These are phyloP conservation scores for Mortierella claussenii DNA, from an alignment of 192 early-diverging fungal genomes.

Conservation along the genomic window DNA sequence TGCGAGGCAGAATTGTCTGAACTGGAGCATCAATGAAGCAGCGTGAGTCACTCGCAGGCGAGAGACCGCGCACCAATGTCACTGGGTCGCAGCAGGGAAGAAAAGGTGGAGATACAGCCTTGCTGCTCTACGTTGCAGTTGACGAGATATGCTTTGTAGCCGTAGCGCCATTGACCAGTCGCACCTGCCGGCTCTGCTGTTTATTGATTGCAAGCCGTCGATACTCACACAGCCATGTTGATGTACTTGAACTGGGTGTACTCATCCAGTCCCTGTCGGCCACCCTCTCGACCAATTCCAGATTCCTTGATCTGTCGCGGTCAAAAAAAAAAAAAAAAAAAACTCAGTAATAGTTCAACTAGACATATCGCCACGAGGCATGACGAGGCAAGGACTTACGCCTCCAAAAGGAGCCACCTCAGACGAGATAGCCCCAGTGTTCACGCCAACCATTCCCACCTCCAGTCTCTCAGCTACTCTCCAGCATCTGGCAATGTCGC, in stretches of 20 bases:
- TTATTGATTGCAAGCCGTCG: too few relatives aligned
- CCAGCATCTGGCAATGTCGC: slow-evolving; percentile 78
- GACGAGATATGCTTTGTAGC: too few relatives aligned
- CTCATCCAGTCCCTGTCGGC: slow-evolving; percentile 72
- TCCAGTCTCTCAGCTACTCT: slow-evolving; percentile 87
- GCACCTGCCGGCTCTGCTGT: too few relatives aligned
- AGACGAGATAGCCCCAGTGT: slow-evolving; percentile 70
- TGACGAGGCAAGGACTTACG: slow-evolving; percentile 39
- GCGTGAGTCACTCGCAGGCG: too few relatives aligned
- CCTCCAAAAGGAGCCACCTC: slow-evolving; percentile 77
- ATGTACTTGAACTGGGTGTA: slow-evolving; percentile 77
- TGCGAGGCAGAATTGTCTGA: too few relatives aligned
- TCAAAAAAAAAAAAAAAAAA: background rate
- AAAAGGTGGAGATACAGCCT: too few relatives aligned
- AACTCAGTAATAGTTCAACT: background rate
- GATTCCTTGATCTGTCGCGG: slow-evolving; percentile 67
- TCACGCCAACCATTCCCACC: slow-evolving; percentile 92
- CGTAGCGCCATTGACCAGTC: too few relatives aligned
- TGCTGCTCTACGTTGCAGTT: too few relatives aligned
- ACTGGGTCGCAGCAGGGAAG: too few relatives aligned
- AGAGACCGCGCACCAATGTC: too few relatives aligned
- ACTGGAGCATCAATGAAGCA: too few relatives aligned
- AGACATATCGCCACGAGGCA: too few relatives aligned
- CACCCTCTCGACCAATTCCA: slow-evolving; percentile 81
- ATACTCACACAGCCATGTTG: slow-evolving; percentile 60